Conservation (phyloP, 768 basidiomycete species). For the Termitomyces sp. region DNA sequence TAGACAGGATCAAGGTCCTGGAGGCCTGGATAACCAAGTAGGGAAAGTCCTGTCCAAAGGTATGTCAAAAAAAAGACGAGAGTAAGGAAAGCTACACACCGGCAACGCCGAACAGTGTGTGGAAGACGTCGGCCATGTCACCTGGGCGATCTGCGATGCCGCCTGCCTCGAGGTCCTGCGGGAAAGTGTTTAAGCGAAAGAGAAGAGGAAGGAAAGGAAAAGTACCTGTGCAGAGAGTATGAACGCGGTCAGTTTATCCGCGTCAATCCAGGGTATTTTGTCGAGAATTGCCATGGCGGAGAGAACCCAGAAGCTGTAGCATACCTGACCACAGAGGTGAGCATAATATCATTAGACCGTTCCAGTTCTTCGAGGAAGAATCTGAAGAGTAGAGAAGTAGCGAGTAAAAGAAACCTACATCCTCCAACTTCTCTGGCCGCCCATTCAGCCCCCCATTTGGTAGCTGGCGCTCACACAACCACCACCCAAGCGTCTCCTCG, state of each 20-base stretch:
- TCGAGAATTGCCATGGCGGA: conserved; percentile 82
- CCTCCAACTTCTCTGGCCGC: conserved; percentile 95
- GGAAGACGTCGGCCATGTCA: conserved; percentile 96
- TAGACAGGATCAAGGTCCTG: conserved; percentile 90
- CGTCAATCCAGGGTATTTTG: conserved; percentile 83
- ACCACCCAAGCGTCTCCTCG: conserved; percentile 77
- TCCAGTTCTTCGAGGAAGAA: background rate
- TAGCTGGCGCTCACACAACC: conserved; percentile 91
- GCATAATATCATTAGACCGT: background rate
- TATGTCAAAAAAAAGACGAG: background rate
- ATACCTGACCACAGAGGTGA: conserved; percentile 52
- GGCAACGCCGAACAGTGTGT: conserved; percentile 88
- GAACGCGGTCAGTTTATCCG: conserved; percentile 68
- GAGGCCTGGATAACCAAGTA: conserved; percentile 82
- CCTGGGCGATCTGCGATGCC: conserved; percentile 94
- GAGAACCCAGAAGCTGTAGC: conserved; percentile 97
- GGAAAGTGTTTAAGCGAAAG: background rate
- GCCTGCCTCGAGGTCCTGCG: conserved; percentile 81
- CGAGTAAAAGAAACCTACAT: conserved; percentile 56
- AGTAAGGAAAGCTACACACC: conserved; percentile 32
- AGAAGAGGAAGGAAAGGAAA: background rate
- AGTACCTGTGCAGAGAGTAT: conserved; percentile 83
- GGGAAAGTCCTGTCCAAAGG: conserved; percentile 58
- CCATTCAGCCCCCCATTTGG: conserved; percentile 94
- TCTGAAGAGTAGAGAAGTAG: background rate